These are phyloP conservation scores for Coelastrella sp. DNA, from an alignment of 139 green algal species.

Conservation along the genomic window DNA sequence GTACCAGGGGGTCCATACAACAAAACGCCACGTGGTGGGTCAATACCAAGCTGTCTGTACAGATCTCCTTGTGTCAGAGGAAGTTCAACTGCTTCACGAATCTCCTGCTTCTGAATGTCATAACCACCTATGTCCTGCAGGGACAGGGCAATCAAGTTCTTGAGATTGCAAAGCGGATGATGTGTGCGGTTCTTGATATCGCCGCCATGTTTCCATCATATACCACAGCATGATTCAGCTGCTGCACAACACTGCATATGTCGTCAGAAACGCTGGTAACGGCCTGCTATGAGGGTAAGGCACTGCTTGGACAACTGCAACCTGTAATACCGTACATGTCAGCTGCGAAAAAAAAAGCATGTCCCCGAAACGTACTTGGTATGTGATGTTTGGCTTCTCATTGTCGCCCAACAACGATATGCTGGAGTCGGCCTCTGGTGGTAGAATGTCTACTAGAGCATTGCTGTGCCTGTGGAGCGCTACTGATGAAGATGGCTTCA, in stretches of 20 bases:
- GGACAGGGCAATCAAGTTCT: background rate
- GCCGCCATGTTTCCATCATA: too few species aligned
- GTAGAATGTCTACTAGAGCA: conserved; percentile 98
- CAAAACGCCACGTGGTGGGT: conserved; percentile 96
- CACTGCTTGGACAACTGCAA: too few species aligned
- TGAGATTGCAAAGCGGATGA: background rate
- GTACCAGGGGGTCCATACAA: conserved; percentile 93
- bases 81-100: conserved; percentile 98
- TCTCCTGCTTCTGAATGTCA: conserved; percentile 99
- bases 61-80: conserved; percentile 96
- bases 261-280: too few species aligned
- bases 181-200: too few species aligned
- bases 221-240: too few species aligned
- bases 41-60: conserved; percentile 97
- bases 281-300: too few species aligned
- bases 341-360: too few species aligned
- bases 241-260: too few species aligned
- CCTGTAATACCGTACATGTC: too few species aligned
- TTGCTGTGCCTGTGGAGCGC: conserved; percentile 98
- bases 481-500: conserved; percentile 95
- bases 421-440: conserved; percentile 96
- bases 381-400: conserved; percentile 96
- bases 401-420: conserved; percentile 94
- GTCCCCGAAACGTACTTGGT: conserved; percentile 86
- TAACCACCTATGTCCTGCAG: conserved; percentile 95